Percentiles rank a stretch among this genome's conserved stretches.
Evolutionary conservation across 2,329 filamentous ascomycete species (phyloP).

Genomic region (Fusarium sp.): DNA sequence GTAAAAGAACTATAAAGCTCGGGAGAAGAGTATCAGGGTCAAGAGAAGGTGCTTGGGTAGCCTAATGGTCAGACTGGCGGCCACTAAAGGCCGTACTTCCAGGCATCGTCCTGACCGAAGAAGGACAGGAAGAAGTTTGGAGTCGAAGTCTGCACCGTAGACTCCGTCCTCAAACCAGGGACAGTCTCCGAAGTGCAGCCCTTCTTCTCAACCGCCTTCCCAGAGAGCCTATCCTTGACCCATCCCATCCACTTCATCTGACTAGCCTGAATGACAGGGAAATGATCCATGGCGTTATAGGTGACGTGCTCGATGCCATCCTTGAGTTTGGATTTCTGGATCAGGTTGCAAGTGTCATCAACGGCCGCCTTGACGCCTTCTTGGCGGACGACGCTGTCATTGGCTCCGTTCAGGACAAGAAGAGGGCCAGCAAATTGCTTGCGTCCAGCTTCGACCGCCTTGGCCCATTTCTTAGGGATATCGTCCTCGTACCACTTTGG

Average conservation of each 20-base stretch:
- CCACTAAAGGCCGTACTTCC: slow-evolving; percentile 12
- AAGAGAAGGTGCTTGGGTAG: background rate
- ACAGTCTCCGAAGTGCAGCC: slow-evolving; percentile 2
- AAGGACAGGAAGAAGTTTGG: slow-evolving; percentile 25
- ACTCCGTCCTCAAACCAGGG: slow-evolving; percentile 5
- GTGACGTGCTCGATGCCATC: slow-evolving; percentile 7
- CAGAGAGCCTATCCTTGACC: slow-evolving; percentile 28
- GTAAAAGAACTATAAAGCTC: background rate
- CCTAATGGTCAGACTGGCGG: background rate
- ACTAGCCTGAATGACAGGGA: slow-evolving; percentile 27
- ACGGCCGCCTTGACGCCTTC: slow-evolving; percentile 9
- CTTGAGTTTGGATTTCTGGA: background rate
- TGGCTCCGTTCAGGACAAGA: background rate
- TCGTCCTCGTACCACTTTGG: background rate
- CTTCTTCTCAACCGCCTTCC: background rate
- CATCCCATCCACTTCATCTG: slow-evolving; percentile 26
- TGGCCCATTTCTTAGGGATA: background rate
- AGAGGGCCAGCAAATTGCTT: background rate
- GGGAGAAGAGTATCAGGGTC: background rate
- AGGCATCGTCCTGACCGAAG: slow-evolving; percentile 1
- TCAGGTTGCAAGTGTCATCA: background rate
- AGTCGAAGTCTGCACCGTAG: background rate
- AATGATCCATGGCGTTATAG: slow-evolving; percentile 20
- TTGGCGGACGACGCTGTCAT: slow-evolving; percentile 15
- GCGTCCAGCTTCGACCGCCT: background rate